These are phyloP conservation scores for Protea cynaroides DNA, from an alignment of 164 flowering plant species.

Conservation along the genomic window DNA sequence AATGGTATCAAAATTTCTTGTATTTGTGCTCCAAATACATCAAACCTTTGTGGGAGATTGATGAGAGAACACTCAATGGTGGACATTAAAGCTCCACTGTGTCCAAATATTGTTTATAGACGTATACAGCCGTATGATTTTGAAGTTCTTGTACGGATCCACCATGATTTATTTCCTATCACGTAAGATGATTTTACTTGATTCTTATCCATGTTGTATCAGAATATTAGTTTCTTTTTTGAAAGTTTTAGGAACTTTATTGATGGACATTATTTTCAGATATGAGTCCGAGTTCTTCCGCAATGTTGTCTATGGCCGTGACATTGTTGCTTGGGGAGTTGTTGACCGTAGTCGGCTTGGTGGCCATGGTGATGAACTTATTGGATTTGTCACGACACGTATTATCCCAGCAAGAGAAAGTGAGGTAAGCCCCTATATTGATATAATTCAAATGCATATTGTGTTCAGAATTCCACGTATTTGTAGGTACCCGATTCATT, in stretches of 20 bases:
- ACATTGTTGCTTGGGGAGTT: slow-evolving; percentile 92
- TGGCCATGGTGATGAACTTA: slow-evolving; percentile 61
- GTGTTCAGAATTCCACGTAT: not conserved
- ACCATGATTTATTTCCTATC: slow-evolving; percentile 77
- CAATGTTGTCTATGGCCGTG: slow-evolving; percentile 76
- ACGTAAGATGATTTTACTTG: slow-evolving; percentile 40
- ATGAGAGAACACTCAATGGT: slow-evolving; percentile 39
- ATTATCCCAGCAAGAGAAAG: slow-evolving; percentile 70
- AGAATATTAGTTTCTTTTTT: not conserved
- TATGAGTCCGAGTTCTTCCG: slow-evolving; percentile 90
- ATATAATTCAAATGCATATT: not conserved
- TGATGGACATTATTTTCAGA: slow-evolving; percentile 36
- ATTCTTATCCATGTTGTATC: not conserved
- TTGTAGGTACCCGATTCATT: not conserved
- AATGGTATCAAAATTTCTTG: slow-evolving; percentile 34
- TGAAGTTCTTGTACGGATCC: slow-evolving; percentile 61
- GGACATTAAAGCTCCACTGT: slow-evolving; percentile 31
- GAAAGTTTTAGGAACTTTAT: slow-evolving; percentile 3
- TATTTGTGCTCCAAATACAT: slow-evolving; percentile 19
- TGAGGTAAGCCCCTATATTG: slow-evolving; percentile 49
- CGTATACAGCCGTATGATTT: slow-evolving; percentile 73
- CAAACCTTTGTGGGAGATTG: slow-evolving; percentile 38
- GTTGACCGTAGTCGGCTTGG: slow-evolving; percentile 71
- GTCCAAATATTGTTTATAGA: slow-evolving; percentile 64
- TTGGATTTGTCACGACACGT: slow-evolving; percentile 93